phyloP scores from a whole-genome alignment of 495 filamentous ascomycete genomes.

The Amniculicola lignicola region DNA sequence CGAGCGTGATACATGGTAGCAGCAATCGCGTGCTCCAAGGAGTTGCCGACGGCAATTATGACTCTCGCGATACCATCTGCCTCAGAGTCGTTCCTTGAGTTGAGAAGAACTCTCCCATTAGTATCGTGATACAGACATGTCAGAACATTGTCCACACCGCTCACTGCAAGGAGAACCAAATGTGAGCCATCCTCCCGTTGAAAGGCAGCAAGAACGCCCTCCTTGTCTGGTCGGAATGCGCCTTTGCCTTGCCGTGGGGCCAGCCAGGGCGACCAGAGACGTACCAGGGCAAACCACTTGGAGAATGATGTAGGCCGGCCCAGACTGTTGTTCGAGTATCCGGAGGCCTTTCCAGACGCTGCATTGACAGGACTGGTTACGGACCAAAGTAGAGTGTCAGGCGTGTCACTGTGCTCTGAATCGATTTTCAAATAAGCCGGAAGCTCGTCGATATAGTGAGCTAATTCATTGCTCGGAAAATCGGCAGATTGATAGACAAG shows the following conservation, averaged over 20 bases:
- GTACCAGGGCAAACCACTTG: slow-evolving; percentile 75
- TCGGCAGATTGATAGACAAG: slow-evolving; percentile 49
- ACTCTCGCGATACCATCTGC: slow-evolving; percentile 56
- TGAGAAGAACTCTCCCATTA: slow-evolving; percentile 63
- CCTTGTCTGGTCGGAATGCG: slow-evolving; percentile 63
- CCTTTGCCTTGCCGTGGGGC: slow-evolving; percentile 77
- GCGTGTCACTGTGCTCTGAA: slow-evolving; percentile 60
- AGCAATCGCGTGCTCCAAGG: slow-evolving; percentile 73
- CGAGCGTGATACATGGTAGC: slow-evolving; percentile 85
- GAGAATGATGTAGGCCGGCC: slow-evolving; percentile 57
- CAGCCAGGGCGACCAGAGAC: slow-evolving; percentile 81
- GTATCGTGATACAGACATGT: slow-evolving; percentile 66
- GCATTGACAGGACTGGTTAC: slow-evolving; percentile 55
- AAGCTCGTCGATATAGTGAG: slow-evolving; percentile 57
- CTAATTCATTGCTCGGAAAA: slow-evolving; percentile 46
- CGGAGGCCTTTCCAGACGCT: slow-evolving; percentile 56
- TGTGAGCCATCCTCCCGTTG: slow-evolving; percentile 69
- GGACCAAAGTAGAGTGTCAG: slow-evolving; percentile 68
- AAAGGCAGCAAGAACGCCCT: slow-evolving; percentile 79
- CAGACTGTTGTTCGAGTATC: slow-evolving; percentile 54
- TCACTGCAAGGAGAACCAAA: slow-evolving; percentile 78
- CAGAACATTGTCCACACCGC: slow-evolving; percentile 68
- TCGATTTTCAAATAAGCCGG: slow-evolving; percentile 58
- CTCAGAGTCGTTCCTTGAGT: slow-evolving; percentile 66
- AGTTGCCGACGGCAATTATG: slow-evolving; percentile 67